phyloP scores from a whole-genome alignment of 2,329 filamentous ascomycete genomes.

The Xylaria sp. region DNA sequence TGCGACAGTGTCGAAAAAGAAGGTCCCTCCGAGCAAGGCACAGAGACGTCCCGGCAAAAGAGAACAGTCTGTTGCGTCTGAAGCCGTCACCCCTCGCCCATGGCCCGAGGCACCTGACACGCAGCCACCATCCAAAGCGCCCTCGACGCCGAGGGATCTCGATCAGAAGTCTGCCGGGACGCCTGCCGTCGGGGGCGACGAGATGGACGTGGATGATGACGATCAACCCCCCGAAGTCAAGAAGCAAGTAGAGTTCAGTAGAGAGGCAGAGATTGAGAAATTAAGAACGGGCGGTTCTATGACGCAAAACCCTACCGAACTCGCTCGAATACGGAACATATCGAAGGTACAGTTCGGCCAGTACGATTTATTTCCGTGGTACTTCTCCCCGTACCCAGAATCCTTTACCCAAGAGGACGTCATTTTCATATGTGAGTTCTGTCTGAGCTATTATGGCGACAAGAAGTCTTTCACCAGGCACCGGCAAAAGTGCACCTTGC shows the following conservation, averaged over 20 bases:
- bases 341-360: conserved; percentile 94
- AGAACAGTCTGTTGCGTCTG: conserved; percentile 65
- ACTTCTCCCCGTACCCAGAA: conserved; percentile 97
- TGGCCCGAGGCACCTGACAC: conserved; percentile 64
- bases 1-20: conserved; percentile 67
- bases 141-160: conserved; percentile 56
- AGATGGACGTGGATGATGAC: conserved; percentile 67
- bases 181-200: conserved; percentile 57
- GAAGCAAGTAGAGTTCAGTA: conserved; percentile 70
- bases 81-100: conserved; percentile 64
- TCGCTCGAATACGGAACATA: conserved; percentile 94
- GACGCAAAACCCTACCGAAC: conserved; percentile 98
- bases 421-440: conserved; percentile 98
- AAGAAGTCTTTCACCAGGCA: conserved; percentile 85
- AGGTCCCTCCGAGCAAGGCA: conserved; percentile 64
- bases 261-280: conserved; percentile 95
- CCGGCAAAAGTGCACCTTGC: conserved; percentile 86
- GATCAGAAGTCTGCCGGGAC: conserved; percentile 59
- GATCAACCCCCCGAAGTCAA: conserved; percentile 54
- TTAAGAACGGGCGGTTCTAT: conserved; percentile 93
- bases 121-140: conserved; percentile 57
- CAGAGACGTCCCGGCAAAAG: conserved; percentile 66
- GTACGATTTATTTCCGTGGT: conserved; percentile 95
- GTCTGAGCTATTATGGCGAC: conserved; percentile 88
- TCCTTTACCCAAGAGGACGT: conserved; percentile 87